Base-by-base conservation (phyloP, 176 grass and related monocot genomes). In the Oryza glumipatula region DNA sequence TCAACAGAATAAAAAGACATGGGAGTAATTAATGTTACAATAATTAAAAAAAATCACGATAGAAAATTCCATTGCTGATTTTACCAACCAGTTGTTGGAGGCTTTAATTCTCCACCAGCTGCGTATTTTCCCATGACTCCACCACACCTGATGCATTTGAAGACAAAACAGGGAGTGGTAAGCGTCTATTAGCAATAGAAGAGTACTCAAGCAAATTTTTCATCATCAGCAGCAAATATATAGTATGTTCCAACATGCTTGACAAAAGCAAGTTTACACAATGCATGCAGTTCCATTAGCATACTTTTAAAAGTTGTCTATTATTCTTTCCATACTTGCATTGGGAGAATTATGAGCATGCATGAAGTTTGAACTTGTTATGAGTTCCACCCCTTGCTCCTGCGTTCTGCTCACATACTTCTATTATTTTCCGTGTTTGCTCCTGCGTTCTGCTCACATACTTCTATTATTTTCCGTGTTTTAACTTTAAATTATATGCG, bases 91-190 rank as follows among this genome's bases (percentile, higher is more conserved):
- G 97, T 99, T 72, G 88, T 94, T 86, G 97, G 97, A 88, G 97
- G 97, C 86, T 99, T 99, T 67, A 99, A 72, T 88, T 99, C 97
- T 89, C 97, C 97, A 88, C 97, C 97, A 74, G 94, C 97, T 86
- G 97, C 97, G 17, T 99, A 99, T 76, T 96, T 99, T 43, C 97
- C 97, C 97, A 99, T 99, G 74, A 99, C 94, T 86, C 94, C 97
- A 61, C 94, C 94, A 51, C 97, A 99, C 97, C 97, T 99, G 82
- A 76, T 76, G 9, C 0, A 5, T 83, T 68, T 73, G 70, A 69
- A 90, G 86, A 90, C 49, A 73, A 83, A 86, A 64, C 58, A 43
- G 6, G 7, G 5, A 78, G 56, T 77, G 83, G 56, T 86, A 30
- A 82, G 76, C 9, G 17, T 72, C 19, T 68, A 74, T 77, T 84